Evolutionary conservation across 345 rosid species (phyloP), one percentile per base, ranked within the genome.

Genomic region (Pugionium dolabratum): DNA sequence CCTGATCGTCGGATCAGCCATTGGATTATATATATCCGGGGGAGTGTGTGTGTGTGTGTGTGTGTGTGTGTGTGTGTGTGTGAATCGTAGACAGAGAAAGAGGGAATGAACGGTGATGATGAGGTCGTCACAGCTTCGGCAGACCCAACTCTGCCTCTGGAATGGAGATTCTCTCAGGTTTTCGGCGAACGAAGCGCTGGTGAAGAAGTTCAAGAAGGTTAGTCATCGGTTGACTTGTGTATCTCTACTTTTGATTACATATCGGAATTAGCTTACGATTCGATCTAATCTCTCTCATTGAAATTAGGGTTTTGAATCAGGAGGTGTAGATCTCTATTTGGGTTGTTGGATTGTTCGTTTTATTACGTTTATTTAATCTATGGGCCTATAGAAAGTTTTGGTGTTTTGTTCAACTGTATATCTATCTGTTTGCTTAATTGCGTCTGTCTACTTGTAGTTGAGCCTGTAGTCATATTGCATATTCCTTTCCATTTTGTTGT

Each of bases 111-210:
- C 66, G 73, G 73, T 51, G 59, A 57, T 32, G 73, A 69, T 51
- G 66, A 69, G 59, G 73, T 59, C 44, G 64, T 47, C 39, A 58
- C 61, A 70, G 67, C 67, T 59, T 32, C 74, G 37, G 52, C 54
- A 50, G 81, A 70, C 61, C 79, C 79, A 64, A 80, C 80, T 45
- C 54, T 28, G 78, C 82, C 88, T 60, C 72, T 91, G 45, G 98
- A 92, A 32, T 92, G 98, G 98, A 92, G 88, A 82, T 92, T 92
- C 80, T 81, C 98, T 54, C 98, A 92, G 83, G 98, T 92, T 10
- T 92, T 92, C 71, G 98, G 98, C 35, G 98, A 92, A 67, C 89
- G 95, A 42, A 74, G 91, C 33, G 98, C 89, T 45, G 98, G 98
- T 34, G 98, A 92, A 72, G 98, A 92, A 80, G 92, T 92, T 10